Percentiles rank a stretch among this genome's conserved stretches.
phyloP scores from a whole-genome alignment of 2,329 filamentous ascomycete species.

The Pseudogymnoascus destructans region DNA sequence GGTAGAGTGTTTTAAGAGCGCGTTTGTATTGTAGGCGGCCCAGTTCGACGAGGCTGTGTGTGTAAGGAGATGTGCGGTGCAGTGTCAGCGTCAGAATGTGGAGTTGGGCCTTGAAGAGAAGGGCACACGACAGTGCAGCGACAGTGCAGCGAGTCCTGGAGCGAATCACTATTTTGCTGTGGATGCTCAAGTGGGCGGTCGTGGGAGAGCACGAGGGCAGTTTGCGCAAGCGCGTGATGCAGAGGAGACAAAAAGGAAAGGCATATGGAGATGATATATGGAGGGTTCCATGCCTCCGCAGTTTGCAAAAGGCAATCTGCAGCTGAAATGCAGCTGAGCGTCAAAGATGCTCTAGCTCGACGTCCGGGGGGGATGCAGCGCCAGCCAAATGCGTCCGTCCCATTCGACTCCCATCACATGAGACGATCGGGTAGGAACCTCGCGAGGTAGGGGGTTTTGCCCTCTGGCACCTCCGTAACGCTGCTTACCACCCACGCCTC shows the following conservation, averaged over 20 bases:
- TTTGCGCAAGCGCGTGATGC: background rate
- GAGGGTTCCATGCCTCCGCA: background rate
- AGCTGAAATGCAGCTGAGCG: slow-evolving; percentile 6
- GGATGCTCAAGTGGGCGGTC: background rate
- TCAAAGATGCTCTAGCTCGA: slow-evolving; percentile 6
- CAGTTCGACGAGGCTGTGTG: background rate
- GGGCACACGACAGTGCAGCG: background rate
- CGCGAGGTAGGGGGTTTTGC: background rate
- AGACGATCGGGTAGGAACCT: background rate
- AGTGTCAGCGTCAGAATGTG: slow-evolving; percentile 1
- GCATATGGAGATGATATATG: background rate
- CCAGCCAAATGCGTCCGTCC: slow-evolving; percentile 1
- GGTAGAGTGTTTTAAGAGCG: background rate
- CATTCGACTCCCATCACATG: slow-evolving; percentile 1
- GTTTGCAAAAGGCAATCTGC: background rate
- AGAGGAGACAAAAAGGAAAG: background rate
- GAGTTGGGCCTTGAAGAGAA: background rate
- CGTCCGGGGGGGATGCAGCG: slow-evolving; percentile 3
- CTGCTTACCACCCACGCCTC: background rate
- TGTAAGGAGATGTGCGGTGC: background rate
- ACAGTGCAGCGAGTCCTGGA: background rate
- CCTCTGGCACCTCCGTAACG: background rate
- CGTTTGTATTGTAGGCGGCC: background rate
- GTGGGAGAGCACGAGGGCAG: background rate
- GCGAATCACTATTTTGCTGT: slow-evolving; percentile 5